These are phyloP conservation scores for Asterophora lycoperdoides DNA, from an alignment of 768 basidiomycete genomes.

Conservation along the genomic window DNA sequence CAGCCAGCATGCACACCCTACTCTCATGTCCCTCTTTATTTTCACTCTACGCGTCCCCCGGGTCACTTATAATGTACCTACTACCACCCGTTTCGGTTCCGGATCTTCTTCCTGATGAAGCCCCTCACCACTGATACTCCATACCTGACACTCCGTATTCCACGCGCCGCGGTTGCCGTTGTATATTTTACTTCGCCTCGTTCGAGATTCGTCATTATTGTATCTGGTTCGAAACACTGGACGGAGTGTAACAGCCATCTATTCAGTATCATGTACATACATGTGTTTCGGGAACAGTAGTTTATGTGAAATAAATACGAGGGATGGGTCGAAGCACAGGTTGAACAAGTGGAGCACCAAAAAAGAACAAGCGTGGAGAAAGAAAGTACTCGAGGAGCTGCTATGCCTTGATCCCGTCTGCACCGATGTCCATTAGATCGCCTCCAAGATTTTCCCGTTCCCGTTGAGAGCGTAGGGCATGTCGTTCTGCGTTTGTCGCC, in stretches of 20 bases:
- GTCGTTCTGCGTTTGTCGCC: constrained; percentile 43
- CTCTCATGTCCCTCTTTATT: not conserved
- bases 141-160: not conserved
- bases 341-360: not conserved
- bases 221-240: not conserved
- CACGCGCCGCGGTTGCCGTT: not conserved
- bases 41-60: no score
- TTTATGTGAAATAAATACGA: not conserved
- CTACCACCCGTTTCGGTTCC: not conserved
- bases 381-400: not conserved
- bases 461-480: constrained; percentile 19
- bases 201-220: not conserved
- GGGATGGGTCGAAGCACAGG: not conserved
- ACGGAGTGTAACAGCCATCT: constrained; percentile 1
- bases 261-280: constrained; percentile 7
- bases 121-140: no score
- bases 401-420: constrained; percentile 8
- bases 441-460: constrained; percentile 13
- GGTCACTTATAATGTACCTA: no score
- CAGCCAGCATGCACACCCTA: not conserved
- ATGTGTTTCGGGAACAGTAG: not conserved
- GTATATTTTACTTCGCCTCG: not conserved
- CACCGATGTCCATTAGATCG: constrained; percentile 5
- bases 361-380: not conserved
- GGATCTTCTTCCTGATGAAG: no score